A percentile compares a stretch with the other conserved stretches of the same genome.
phyloP scores from a whole-genome alignment of 2,329 filamentous ascomycete species.

The Xylariaceae sp. region DNA sequence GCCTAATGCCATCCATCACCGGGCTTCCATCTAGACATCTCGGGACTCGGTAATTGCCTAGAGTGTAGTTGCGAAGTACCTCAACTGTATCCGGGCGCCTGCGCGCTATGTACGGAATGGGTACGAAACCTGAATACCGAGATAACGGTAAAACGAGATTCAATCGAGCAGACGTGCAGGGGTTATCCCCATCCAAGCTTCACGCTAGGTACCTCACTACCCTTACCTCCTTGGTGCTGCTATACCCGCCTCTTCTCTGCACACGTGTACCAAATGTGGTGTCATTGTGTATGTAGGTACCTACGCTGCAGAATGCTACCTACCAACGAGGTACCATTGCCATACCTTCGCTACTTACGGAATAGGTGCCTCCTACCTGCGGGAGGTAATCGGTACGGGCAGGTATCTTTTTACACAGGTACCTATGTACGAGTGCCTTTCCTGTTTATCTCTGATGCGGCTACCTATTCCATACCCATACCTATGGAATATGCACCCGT shows the following conservation, averaged over 20 bases:
- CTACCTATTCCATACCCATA: too few species aligned
- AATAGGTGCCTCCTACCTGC: too few species aligned
- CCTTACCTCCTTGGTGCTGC: neutral
- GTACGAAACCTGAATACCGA: constrained; percentile 1
- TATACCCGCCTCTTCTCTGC: neutral
- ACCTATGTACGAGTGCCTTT: too few species aligned
- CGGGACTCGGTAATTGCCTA: neutral
- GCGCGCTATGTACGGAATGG: neutral
- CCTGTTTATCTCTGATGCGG: too few species aligned
- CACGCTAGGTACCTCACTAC: neutral
- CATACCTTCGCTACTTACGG: too few species aligned
- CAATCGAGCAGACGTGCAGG: neutral
- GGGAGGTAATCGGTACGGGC: too few species aligned
- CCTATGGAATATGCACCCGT: too few species aligned
- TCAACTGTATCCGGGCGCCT: neutral
- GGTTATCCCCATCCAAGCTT: neutral
- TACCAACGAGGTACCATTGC: too few species aligned
- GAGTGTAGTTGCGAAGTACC: neutral
- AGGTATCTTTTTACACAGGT: too few species aligned
- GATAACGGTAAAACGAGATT: constrained; percentile 1
- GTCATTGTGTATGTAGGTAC: neutral
- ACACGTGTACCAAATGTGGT: neutral
- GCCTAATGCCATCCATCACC: neutral
- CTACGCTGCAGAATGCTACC: neutral
- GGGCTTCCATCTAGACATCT: neutral